A percentile compares a stretch with the other conserved stretches of the same genome.
Conservation (phyloP, 2,329 filamentous ascomycete species). For the Exophiala spinifera region DNA sequence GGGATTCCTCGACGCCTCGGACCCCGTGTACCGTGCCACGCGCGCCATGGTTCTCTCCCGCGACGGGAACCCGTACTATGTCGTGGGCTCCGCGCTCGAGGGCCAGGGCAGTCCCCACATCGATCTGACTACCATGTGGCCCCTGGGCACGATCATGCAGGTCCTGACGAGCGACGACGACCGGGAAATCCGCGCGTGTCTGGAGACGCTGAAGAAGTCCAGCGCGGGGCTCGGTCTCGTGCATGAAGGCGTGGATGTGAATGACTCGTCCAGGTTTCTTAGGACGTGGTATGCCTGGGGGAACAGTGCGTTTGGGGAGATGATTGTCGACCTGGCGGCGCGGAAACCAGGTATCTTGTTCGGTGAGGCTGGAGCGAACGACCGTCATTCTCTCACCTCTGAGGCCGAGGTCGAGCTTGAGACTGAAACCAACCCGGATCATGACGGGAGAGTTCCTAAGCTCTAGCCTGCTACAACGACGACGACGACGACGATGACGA, state of each 20-base stretch:
- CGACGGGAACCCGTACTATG: constrained; percentile 80
- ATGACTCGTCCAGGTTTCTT: constrained; percentile 41
- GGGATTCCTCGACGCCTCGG: constrained; percentile 55
- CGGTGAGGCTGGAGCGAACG: not conserved
- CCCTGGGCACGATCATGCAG: constrained; percentile 89
- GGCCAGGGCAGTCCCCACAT: constrained; percentile 83
- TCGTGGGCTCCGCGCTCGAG: constrained; percentile 70
- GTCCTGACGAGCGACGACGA: constrained; percentile 78
- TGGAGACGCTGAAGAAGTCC: constrained; percentile 66
- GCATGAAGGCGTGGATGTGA: constrained; percentile 89
- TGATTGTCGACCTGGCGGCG: constrained; percentile 2
- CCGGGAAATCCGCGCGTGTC: constrained; percentile 68
- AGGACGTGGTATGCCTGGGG: constrained; percentile 87
- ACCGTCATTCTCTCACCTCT: too few species aligned
- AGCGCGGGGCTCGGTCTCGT: constrained; percentile 75
- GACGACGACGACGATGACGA: too few species aligned
- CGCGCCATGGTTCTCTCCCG: constrained; percentile 74
- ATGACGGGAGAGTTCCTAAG: too few species aligned
- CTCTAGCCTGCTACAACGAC: too few species aligned
- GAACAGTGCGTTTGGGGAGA: constrained; percentile 76
- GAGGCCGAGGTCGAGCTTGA: too few species aligned
- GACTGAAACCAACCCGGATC: not conserved
- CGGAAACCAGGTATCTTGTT: constrained; percentile 2
- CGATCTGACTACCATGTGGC: constrained; percentile 85
- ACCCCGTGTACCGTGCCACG: constrained; percentile 81